Conservation (phyloP, 1,139 yeast genomes). For the Suzukiozyma palmioleophila region DNA sequence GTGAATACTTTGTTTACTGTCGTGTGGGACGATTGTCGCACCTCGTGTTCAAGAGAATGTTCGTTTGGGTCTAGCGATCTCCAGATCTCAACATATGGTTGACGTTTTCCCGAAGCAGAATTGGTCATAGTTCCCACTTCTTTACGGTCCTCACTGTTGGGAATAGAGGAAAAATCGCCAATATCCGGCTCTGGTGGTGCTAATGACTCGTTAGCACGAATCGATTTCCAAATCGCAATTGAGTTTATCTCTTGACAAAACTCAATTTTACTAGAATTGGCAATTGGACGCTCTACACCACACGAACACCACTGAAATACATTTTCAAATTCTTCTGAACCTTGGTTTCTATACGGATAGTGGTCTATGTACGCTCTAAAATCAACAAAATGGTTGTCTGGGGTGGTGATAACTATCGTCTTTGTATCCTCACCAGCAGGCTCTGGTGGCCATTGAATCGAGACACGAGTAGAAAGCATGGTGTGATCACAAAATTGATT, state of each 20-base stretch:
- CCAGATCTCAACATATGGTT: slow-evolving; percentile 56
- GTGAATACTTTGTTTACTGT: slow-evolving; percentile 4
- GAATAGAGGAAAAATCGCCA: slow-evolving; percentile 40
- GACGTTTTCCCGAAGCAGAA: slow-evolving; percentile 38
- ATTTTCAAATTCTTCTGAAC: slow-evolving; percentile 16
- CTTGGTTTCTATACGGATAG: slow-evolving; percentile 18
- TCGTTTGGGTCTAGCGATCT: slow-evolving; percentile 42
- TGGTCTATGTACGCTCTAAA: slow-evolving; percentile 23
- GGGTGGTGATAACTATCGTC: slow-evolving; percentile 51
- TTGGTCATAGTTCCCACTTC: slow-evolving; percentile 55
- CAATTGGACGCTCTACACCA: slow-evolving; percentile 33
- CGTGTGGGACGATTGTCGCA: slow-evolving; percentile 17
- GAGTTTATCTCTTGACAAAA: slow-evolving; percentile 46
- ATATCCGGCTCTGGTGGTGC: slow-evolving; percentile 32
- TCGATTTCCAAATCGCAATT: slow-evolving; percentile 22
- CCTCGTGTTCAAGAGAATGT: slow-evolving; percentile 26
- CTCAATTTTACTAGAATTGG: slow-evolving; percentile 23
- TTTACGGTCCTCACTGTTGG: slow-evolving; percentile 38
- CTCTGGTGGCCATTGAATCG: slow-evolving; percentile 51
- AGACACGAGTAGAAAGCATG: slow-evolving; percentile 41
- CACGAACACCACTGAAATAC: slow-evolving; percentile 37
- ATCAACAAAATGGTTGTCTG: slow-evolving; percentile 43
- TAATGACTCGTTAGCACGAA: slow-evolving; percentile 18
- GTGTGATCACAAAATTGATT: slow-evolving; percentile 3
- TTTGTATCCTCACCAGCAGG: slow-evolving; percentile 42